Evolutionary conservation across 2,329 filamentous ascomycete species (phyloP), one percentile per base, ranked within the genome.

Genomic region (Pezicula radicicola): DNA sequence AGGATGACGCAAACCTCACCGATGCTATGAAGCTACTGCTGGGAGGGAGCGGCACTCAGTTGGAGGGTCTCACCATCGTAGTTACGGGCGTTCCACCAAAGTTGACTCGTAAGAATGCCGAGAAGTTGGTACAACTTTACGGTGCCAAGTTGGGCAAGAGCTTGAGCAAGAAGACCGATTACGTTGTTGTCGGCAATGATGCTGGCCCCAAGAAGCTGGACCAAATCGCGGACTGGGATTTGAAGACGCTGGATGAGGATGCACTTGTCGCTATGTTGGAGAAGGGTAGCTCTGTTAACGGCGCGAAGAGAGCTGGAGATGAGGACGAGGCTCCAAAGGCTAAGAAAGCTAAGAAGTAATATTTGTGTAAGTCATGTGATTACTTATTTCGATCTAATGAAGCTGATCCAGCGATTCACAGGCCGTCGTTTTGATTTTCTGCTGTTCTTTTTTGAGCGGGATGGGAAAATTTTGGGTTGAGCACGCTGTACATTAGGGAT

Each of bases 131-230:
- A 4, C 21, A 40, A 16, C 30, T 27, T 18, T 60, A 62, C 51
- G 61, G 60, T 4, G 60, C 51, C 7, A 60, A 60, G 35, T 37
- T 63, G 3, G 37, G 41, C 1, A 63, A 60, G 48, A 46, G 41
- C 15, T n/a, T 63, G 33, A 60, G 50, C 35, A 55, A 57, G 51
- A 61, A 60, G 15, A 62, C 60, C 3, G 46, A 45, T 30, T 59
- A 50, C 36, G 61, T 60, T 15, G 53, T 63, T 30, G 43, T 63
- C 9, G 60, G 61, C 5, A 55, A 60, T 50, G 54, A 61, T 25
- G 56, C 61, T 15, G 59, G 56, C n/a, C 60, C 59, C 1, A 60
- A 55, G 36, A 60, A 63, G 53, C 35, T 63, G 27, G 54, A 59
- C 6, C 47, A 63, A 37, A 61, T 63, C 16, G 50, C 50, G 41